These are phyloP conservation scores for Cercospora citrullina DNA, from an alignment of 2,329 filamentous ascomycete genomes.

Conservation along the genomic window DNA sequence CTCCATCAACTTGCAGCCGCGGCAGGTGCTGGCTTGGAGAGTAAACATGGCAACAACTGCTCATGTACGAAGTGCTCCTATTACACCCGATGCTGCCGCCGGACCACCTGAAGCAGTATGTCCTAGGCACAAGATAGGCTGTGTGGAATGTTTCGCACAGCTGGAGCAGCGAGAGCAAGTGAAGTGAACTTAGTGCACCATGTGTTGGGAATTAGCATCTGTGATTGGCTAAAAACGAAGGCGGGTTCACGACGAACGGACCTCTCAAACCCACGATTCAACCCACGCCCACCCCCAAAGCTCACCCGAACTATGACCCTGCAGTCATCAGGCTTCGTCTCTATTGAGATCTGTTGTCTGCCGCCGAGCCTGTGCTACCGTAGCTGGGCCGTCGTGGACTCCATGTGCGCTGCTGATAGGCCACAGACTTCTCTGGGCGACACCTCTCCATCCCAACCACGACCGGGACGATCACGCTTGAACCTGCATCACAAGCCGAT, in stretches of 20 bases:
- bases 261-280: constrained; percentile 1
- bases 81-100: neutral
- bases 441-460: constrained; percentile 10
- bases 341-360: constrained; percentile 15
- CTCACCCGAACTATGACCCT: constrained; percentile 13
- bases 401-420: constrained; percentile 23
- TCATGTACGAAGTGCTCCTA: neutral
- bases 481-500: constrained; percentile 11
- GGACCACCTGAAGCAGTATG: neutral
- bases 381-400: constrained; percentile 13
- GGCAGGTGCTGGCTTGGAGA: neutral
- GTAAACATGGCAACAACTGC: neutral
- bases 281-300: neutral
- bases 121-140: neutral
- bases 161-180: neutral
- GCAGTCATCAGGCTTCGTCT: constrained; percentile 11
- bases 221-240: neutral
- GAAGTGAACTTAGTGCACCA: neutral
- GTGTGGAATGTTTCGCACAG: neutral
- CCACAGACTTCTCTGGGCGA: constrained; percentile 12
- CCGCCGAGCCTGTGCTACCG: constrained; percentile 6
- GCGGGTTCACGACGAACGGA: neutral
- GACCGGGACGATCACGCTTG: constrained; percentile 10
- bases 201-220: neutral
- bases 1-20: neutral